Evolutionary conservation across 1,284 basidiomycete genomes (phyloP), one percentile per base, ranked within the genome.

Genomic region (Irpex sp.): DNA sequence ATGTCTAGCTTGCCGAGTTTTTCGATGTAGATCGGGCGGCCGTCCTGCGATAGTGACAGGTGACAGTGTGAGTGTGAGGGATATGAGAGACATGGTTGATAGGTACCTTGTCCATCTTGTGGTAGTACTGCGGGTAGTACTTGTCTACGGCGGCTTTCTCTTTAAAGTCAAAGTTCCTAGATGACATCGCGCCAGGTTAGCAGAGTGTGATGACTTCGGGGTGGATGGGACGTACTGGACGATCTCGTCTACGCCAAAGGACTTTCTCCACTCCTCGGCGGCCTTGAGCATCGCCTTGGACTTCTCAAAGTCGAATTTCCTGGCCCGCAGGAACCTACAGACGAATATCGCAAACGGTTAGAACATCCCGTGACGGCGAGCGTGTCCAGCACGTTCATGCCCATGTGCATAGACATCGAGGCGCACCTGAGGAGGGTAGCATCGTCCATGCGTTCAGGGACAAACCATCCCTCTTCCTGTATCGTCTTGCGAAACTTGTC

Each of bases 81-180:
- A 46, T 31, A 17, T 5, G 46, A 13, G 17, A 11, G 31, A 15
- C 26, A 33, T 15, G 19, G 50, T 46, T 17, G 13, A 49, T 39
- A 66, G 77, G 39, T 59, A 93, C 93, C 81, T 92, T 94, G 84
- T 99, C 97, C 68, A 83, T 92, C 81, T 96, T 97, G 82, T 98
- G 97, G 76, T 98, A 96, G 78, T 87, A 98, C 73, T 97, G 94
- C 1, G 97, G 96, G 75, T 98, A 98, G 73, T 93, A 94, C 78
- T 95, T 90, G 81, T 95, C 87, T 11, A 98, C 95, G 69, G 88
- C 81, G 53, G 78, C 79, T 74, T 90, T 90, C 78, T 98, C 97
- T 65, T 85, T 86, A 77, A 96, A 98, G 66, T 93, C 86, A 75
- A 98, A 98, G 71, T 87, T 89, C 68, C 93, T 95, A 68, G 49